phyloP scores from a whole-genome alignment of 1,139 yeast genomes.

The Yamadazyma diospyri region DNA sequence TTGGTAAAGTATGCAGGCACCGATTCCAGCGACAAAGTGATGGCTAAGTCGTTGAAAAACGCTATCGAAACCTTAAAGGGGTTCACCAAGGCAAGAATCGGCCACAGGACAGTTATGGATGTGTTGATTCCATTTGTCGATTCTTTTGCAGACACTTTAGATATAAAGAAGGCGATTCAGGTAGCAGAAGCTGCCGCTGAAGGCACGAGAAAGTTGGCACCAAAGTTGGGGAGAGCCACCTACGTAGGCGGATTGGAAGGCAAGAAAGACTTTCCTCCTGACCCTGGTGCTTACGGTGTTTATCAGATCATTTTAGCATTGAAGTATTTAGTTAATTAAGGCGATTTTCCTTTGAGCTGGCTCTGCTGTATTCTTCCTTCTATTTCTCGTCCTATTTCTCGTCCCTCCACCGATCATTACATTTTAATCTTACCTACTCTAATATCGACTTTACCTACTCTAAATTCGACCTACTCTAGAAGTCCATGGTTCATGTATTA shows the following conservation, averaged over 20 bases:
- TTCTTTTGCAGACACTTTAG: conserved; percentile 22
- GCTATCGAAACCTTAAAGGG: conserved; percentile 33
- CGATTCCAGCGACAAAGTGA: conserved; percentile 15
- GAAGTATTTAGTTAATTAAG: conserved; percentile 6
- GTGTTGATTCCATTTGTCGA: conserved; percentile 48
- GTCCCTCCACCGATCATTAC: too few species aligned
- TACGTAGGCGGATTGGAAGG: conserved; percentile 35
- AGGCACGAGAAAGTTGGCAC: conserved; percentile 34
- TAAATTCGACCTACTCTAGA: too few species aligned
- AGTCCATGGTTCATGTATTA: conserved; percentile 5
- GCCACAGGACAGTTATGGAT: conserved; percentile 53
- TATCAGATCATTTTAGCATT: conserved; percentile 22
- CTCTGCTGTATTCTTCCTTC: too few species aligned
- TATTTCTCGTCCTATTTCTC: too few species aligned
- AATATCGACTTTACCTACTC: too few species aligned
- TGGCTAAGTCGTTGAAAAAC: conserved; percentile 25
- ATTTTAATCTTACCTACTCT: too few species aligned
- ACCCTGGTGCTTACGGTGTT: conserved; percentile 42
- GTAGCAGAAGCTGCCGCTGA: conserved; percentile 40
- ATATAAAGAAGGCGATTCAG: conserved; percentile 25
- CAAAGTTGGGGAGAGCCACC: conserved; percentile 48
- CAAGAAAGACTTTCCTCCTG: conserved; percentile 32
- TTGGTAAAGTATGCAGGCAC: conserved; percentile 20
- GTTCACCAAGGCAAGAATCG: conserved; percentile 47
- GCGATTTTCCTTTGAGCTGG: too few species aligned